Evolutionary conservation across 2,329 filamentous ascomycete genomes (phyloP), one percentile per base, ranked within the genome.

Genomic region (Aspergillus awamori): DNA sequence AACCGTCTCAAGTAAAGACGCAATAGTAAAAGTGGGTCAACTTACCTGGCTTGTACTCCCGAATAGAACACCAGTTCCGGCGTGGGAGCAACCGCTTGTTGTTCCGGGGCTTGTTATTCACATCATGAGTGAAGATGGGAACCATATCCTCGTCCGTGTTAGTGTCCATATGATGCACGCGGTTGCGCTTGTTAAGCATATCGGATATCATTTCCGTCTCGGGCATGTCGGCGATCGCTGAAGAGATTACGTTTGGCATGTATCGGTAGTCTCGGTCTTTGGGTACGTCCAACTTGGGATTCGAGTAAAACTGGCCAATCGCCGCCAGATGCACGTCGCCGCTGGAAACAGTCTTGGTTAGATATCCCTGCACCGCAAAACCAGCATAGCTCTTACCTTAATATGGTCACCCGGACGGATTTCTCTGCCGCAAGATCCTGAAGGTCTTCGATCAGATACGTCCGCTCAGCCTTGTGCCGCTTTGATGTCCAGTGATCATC

Each of bases 401-500:
- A 84, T 63, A 99, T 92, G 0, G 94, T 98, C 55, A 99, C 83
- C 47, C 95, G 89, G 54, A 97, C 86, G 13, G 92, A 97, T 75
- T 96, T 96, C 74, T 95, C 92, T 22, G 92, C 92, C 8, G 96
- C 93, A 61, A 99, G 83, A 70, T 97, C 92, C 76, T 99, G 96
- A 26, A 99, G 81, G 70, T 97, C 93, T 73, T 95, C 90, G 43
- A 99, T 87, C 64, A 98, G 83, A 76, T 91, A 89, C 64, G 89
- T 91, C 54, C 95, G 87, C 77, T 99, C 95, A 26, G 87, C 84
- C 74, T 98, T 99, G 80, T 98, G 93, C 72, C 93, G 91, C 73
- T 92, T 96, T 39, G 94, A 92, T 0, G 94, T 97, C 95, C 95
- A 99, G 74, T 99, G 94, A 75, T 98, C 95, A 73, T 97, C 94